phyloP scores from a whole-genome alignment of 805 yeast species.

The Metschnikowia picachoensis region DNA sequence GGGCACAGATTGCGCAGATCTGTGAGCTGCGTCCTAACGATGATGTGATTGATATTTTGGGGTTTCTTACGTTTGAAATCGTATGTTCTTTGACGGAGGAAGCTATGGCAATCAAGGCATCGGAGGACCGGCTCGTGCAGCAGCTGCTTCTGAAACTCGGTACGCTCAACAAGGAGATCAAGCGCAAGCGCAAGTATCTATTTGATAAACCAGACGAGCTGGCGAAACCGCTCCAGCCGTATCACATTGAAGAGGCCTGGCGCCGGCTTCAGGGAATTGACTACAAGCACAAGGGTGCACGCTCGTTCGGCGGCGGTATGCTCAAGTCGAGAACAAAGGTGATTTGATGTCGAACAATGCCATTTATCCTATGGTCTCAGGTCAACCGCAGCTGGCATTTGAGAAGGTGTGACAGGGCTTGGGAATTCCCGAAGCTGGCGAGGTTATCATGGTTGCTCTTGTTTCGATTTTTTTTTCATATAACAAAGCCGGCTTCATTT shows the following conservation, averaged over 20 bases:
- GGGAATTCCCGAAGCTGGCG: too few species aligned
- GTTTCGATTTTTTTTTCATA: too few species aligned
- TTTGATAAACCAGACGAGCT: slow-evolving; percentile 89
- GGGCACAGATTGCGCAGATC: slow-evolving; percentile 85
- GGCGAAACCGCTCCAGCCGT: slow-evolving; percentile 70
- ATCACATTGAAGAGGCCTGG: slow-evolving; percentile 89
- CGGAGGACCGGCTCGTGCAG: slow-evolving; percentile 48
- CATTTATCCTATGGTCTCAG: neutral
- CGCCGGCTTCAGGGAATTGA: slow-evolving; percentile 61
- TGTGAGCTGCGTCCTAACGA: slow-evolving; percentile 92
- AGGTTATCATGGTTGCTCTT: too few species aligned
- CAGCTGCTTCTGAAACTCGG: slow-evolving; percentile 23
- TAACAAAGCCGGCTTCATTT: too few species aligned
- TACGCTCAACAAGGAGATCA: slow-evolving; percentile 21
- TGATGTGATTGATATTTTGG: slow-evolving; percentile 93
- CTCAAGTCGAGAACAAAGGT: slow-evolving; percentile 50
- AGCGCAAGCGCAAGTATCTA: slow-evolving; percentile 47
- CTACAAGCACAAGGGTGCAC: slow-evolving; percentile 56
- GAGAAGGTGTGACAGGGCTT: too few species aligned
- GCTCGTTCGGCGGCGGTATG: slow-evolving; percentile 71
- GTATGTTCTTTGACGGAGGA: slow-evolving; percentile 93
- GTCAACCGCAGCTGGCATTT: neutral
- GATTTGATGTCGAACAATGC: slow-evolving; percentile 27
- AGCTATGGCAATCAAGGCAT: slow-evolving; percentile 74
- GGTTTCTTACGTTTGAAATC: slow-evolving; percentile 93